Conservation (phyloP, 73 alveolate species). For the Stentor coeruleus region DNA sequence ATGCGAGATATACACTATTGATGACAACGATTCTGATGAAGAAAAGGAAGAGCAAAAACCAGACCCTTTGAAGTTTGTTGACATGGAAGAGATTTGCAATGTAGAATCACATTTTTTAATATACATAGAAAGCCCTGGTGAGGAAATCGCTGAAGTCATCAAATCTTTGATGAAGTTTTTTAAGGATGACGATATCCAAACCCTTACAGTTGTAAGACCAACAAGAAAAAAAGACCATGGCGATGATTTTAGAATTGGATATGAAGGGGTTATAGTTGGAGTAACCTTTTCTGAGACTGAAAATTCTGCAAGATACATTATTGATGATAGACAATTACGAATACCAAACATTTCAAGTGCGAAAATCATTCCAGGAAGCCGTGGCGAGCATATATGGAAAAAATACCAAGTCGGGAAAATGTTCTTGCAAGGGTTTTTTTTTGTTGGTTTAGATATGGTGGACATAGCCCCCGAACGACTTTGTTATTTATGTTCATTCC, state of each 20-base stretch:
- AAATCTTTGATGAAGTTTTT: background rate
- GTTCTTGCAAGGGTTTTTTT: slow-evolving; percentile 13
- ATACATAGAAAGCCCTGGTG: background rate
- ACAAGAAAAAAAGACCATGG: background rate
- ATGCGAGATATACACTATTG: background rate
- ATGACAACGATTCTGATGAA: slow-evolving; percentile 9
- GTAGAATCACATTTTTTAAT: background rate
- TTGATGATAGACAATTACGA: background rate
- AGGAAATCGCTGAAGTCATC: background rate
- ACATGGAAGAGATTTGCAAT: background rate
- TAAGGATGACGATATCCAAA: background rate
- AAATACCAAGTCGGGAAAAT: background rate
- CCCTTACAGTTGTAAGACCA: background rate
- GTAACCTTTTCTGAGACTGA: background rate
- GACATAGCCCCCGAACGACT: background rate
- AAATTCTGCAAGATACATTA: background rate
- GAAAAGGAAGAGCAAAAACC: background rate
- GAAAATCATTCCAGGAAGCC: background rate
- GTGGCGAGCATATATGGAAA: slow-evolving; percentile 9
- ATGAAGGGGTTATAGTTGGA: background rate
- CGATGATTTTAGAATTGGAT: background rate
- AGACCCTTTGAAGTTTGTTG: background rate
- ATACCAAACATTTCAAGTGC: background rate
- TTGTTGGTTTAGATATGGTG: slow-evolving; percentile 18
- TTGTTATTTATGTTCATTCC: background rate